phyloP scores from a whole-genome alignment of 805 yeast genomes.

The Suhomyces xylopsoci region DNA sequence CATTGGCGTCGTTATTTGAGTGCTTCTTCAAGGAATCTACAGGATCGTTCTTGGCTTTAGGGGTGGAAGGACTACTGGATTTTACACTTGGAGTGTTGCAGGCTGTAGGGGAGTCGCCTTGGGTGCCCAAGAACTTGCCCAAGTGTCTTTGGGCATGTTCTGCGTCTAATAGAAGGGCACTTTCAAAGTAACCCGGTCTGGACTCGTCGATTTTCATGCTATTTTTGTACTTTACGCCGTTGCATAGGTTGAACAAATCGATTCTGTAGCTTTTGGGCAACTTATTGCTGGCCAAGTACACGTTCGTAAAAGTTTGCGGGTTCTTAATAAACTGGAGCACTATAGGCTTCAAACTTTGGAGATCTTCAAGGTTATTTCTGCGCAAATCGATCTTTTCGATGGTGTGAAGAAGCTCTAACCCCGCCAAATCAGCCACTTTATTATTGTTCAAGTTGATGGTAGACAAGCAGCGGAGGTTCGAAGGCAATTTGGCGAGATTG shows the following conservation, averaged over 20 bases:
- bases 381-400: constrained; percentile 54
- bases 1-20: not conserved
- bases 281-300: constrained; percentile 39
- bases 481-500: constrained; percentile 31
- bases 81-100: not conserved
- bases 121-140: constrained; percentile 29
- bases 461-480: constrained; percentile 33
- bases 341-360: constrained; percentile 33
- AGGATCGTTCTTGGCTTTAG: not conserved
- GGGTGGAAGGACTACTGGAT: not conserved
- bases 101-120: not conserved
- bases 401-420: constrained; percentile 40
- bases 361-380: constrained; percentile 40
- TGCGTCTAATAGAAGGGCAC: constrained; percentile 50
- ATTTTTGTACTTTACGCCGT: constrained; percentile 50
- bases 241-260: constrained; percentile 54
- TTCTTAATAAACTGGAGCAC: constrained; percentile 30
- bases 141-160: constrained; percentile 45
- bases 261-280: constrained; percentile 48
- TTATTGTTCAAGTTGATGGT: constrained; percentile 53
- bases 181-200: constrained; percentile 59
- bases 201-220: constrained; percentile 55
- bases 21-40: not conserved
- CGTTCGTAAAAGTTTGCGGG: constrained; percentile 36
- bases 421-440: constrained; percentile 37